Conservation (phyloP, 1,284 basidiomycete genomes). For the Austropuccinia psidii region DNA sequence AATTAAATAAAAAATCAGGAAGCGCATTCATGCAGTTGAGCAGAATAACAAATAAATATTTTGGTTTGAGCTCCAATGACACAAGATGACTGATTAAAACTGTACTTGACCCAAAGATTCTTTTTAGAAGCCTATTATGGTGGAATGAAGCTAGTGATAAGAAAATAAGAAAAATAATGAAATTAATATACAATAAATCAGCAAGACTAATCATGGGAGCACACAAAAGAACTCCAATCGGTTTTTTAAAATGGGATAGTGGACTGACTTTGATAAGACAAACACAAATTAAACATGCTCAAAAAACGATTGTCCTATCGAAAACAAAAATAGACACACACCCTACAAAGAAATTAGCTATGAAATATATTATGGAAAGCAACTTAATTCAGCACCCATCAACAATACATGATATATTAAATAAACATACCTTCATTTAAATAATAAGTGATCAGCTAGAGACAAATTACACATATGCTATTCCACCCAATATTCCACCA, state of each 20-base stretch:
- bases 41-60: too few species aligned
- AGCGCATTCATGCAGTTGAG: too few species aligned
- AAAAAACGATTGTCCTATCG: background rate
- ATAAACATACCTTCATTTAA: background rate
- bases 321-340: too few species aligned
- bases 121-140: too few species aligned
- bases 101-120: too few species aligned
- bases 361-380: background rate
- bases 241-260: background rate
- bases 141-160: background rate
- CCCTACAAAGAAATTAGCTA: background rate
- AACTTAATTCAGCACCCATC: background rate
- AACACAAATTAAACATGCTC: background rate
- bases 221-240: too few species aligned
- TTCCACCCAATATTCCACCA: too few species aligned
- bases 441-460: background rate
- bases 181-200: background rate
- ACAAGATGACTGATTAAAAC: too few species aligned
- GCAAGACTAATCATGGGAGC: background rate
- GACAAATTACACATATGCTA: background rate
- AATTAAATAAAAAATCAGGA: too few species aligned
- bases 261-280: background rate
- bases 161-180: background rate
- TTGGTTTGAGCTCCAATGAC: too few species aligned
- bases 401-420: background rate